A percentile compares a stretch with the other conserved stretches of the same genome.
These are phyloP conservation scores for Phyllosticta capitalensis DNA, from an alignment of 2,329 filamentous ascomycete species.

Conservation along the genomic window DNA sequence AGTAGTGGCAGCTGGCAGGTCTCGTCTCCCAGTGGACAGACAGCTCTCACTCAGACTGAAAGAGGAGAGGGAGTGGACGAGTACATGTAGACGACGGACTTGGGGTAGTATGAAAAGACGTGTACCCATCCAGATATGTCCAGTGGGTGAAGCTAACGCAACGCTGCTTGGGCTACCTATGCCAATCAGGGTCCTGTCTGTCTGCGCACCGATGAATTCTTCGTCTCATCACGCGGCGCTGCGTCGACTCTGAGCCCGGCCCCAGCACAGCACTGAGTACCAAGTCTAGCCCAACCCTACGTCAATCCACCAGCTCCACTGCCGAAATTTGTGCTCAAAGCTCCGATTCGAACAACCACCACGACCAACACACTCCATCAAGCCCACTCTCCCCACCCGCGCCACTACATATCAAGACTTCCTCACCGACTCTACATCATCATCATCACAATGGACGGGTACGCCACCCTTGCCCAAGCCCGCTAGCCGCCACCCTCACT, in stretches of 20 bases:
- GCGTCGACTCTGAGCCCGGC: no score
- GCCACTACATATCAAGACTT: no score
- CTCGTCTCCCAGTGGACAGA: no score
- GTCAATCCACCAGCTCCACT: slow-evolving; percentile 6
- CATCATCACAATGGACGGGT: slow-evolving; percentile 17
- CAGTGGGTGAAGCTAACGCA: no score
- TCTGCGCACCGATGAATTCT: not conserved
- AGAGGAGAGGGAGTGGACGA: no score
- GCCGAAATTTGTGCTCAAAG: slow-evolving; percentile 2
- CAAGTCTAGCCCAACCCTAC: not conserved
- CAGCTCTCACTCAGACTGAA: no score
- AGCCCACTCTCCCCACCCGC: slow-evolving; percentile 2
- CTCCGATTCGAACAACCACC: not conserved
- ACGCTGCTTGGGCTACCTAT: no score
- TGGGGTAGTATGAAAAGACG: no score
- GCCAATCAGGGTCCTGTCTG: slow-evolving; percentile 7
- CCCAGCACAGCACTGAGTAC: not conserved
- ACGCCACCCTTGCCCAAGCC: slow-evolving; percentile 1
- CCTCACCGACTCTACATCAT: not conserved
- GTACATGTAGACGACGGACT: no score
- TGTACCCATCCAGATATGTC: no score
- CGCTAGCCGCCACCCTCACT: not conserved
- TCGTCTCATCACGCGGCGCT: slow-evolving; percentile 7
- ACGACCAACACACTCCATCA: not conserved
- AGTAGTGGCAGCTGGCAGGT: no score